Base-by-base conservation (phyloP, 2,329 filamentous ascomycete species). In the Ophiocordyceps camponoti-leonardi region DNA sequence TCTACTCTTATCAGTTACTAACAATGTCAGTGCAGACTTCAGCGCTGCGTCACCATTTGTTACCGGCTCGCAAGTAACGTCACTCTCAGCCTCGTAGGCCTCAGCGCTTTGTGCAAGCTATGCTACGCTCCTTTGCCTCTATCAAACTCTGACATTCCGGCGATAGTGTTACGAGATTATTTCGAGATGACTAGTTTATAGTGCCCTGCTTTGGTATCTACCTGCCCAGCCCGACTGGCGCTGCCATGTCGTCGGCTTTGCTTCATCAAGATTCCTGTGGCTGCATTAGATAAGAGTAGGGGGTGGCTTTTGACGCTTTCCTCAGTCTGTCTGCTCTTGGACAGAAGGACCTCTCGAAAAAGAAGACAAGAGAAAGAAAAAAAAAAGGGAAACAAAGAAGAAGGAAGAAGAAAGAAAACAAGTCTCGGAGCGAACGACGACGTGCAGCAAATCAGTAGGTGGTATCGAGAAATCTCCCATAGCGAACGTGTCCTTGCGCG, bases 401-500 rank as follows among this genome's bases (percentile, higher is more conserved):
- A 26, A n/a, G n/a, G 20, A 28, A 26, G n/a, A 18, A 42, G 41
- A 23, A 23, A 28, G 6, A n/a, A n/a, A 14, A 39, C 44, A 41
- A 20, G 19, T 13, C 44, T 35, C 40, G 13, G 14, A 45, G 41
- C 46, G 35, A 50, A 47, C 43, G 43, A 44, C 30, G 20, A 46
- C 42, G 43, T 44, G 39, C 16, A 47, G 30, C 22, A 39, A 44
- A 39, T 23, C 16, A n/a, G 42, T 10, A 39, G 28, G 16, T 54
- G 54, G 55, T 54, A 50, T 57, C 50, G 45, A 47, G 43, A 48
- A 42, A 19, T 28, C 44, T 31, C 49, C 52, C 51, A 45, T 50
- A 47, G 51, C 51, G 56, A 53, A 49, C 51, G 54, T 48, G 48
- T 48, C 53, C 31, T 41, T 35, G 39, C 47, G 42, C 49, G 44